phyloP scores from a whole-genome alignment of 768 basidiomycete species.

The Russula ochroleuca region DNA sequence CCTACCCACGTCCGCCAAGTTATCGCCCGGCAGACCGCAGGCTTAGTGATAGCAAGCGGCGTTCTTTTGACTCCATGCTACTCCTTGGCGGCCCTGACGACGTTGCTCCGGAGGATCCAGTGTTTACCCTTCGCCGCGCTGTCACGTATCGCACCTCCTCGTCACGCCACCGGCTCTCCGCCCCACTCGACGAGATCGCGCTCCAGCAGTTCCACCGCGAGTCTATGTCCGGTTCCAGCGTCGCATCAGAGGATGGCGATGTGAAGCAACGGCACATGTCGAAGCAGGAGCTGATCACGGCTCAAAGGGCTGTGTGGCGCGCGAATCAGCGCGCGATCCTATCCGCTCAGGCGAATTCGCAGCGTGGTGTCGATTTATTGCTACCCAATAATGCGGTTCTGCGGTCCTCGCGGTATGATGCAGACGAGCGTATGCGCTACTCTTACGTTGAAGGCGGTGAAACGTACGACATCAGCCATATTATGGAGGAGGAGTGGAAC shows the following conservation, averaged over 20 bases:
- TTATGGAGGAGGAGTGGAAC: conserved; percentile 84
- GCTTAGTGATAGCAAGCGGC: conserved; percentile 63
- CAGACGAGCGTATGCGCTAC: conserved; percentile 76
- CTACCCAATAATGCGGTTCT: conserved; percentile 82
- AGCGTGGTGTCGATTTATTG: conserved; percentile 84
- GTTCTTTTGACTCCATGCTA: conserved; percentile 78
- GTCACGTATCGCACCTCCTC: conserved; percentile 66
- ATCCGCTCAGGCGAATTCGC: conserved; percentile 76
- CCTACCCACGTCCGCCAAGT: conserved; percentile 69
- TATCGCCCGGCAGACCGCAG: conserved; percentile 62
- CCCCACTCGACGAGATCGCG: conserved; percentile 80
- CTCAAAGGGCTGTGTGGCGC: conserved; percentile 80
- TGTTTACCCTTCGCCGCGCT: conserved; percentile 86
- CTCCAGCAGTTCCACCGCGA: conserved; percentile 69
- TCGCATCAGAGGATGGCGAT: conserved; percentile 48
- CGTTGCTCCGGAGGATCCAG: conserved; percentile 75
- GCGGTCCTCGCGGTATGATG: conserved; percentile 73
- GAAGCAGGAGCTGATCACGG: conserved; percentile 87
- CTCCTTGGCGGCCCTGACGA: conserved; percentile 71
- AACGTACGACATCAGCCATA: conserved; percentile 89
- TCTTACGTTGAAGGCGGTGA: conserved; percentile 94
- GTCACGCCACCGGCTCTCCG: conserved; percentile 65
- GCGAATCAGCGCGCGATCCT: conserved; percentile 85
- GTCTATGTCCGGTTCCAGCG: conserved; percentile 54
- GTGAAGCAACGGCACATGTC: conserved; percentile 47